Evolutionary conservation across 164 flowering plant genomes (phyloP), one percentile per base, ranked within the genome.

Genomic region (Nymphaea colorata): DNA sequence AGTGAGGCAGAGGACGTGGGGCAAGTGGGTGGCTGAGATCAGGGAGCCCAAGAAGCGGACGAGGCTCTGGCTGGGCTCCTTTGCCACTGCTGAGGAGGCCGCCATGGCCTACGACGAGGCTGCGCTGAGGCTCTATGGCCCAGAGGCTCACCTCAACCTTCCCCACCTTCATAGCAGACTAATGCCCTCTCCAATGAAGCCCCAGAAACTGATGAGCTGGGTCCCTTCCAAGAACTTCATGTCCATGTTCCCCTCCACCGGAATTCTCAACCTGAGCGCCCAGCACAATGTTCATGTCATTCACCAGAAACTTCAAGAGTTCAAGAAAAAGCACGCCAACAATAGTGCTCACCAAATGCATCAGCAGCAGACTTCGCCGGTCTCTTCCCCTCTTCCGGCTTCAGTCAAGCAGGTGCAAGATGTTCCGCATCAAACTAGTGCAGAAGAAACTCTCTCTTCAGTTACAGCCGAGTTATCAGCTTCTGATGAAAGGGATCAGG

Each of bases 101-200:
- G 99, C 99, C 75, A 79, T 91, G 95, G 99, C 99, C 12, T 94
- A 94, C 61, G 99, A 94, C 68, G 95, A 88, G 70, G 99, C 99
- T 59, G 96, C 99, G 0, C 78, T 82, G 67, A 79, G 88, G 60
- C 69, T 91, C 42, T 94, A 94, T 64, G 99, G 99, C 0, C 96
- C 95, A 0, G 96, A 94, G 14, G 97, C 99, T 66, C 87, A 86
- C 73, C 90, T 94, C 64, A 94, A 94, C 65, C 78, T 94, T 18
- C 99, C 99, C 6, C 99, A 94, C 69, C 82, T 94, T 42, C 87
- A 83, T 5, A 71, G 81, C 11, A 82, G 69, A 75, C 66, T 70
- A 69, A 77, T 71, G 67, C 64, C 36, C 7, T 71, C 81, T 47
- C 57, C 69, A 15, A 76, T 74, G 72, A 82, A 80, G 60, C 59